Evolutionary conservation across 352 stramenopile species (phyloP), one percentile per base, ranked within the genome.

Genomic region (Elongisporangium prolatum): DNA sequence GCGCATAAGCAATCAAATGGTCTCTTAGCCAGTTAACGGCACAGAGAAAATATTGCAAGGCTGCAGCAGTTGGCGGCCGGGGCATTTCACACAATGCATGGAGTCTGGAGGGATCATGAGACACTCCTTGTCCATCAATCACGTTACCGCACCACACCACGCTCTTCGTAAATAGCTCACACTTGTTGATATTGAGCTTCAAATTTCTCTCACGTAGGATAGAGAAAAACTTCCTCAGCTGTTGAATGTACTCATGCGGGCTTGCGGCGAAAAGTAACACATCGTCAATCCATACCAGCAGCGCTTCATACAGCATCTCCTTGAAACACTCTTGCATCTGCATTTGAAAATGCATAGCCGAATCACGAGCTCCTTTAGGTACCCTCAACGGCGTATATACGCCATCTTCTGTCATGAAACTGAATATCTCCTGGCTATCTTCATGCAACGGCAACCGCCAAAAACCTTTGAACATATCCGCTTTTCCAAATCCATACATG

Each of bases 211-310:
- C 14, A 3, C 38, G 24, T 0, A 67, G 14, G 3, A 28, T 40
- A 18, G 7, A 34, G 11, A 72, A 63, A 22, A 71, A 71, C 21
- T 48, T 21, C 1, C 37, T 10, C 5, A 69, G 48, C 3, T 16
- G 18, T 5, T 64, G 7, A 25, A 69, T 25, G 40, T 59, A 67
- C 50, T 4, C 58, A 16, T 65, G n/a, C 8, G 18, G 4, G 4
- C 44, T 48, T 4, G 54, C 13, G 14, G 25, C 63, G 22, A 57
- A 74, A 2, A 69, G 9, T 2, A 69, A 48, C 17, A 71, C 53
- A 50, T 74, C 66, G 25, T 71, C 67, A 16, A 74, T 61, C 58
- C 59, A 68, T 13, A 71, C 56, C n/a, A n/a, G n/a, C n/a, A n/a
- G n/a, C n/a, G n/a, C n/a, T n/a, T n/a, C n/a, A n/a, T n/a, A n/a